phyloP scores from a whole-genome alignment of 2,329 filamentous ascomycete species.

The Coccinonectria pachysandricola region DNA sequence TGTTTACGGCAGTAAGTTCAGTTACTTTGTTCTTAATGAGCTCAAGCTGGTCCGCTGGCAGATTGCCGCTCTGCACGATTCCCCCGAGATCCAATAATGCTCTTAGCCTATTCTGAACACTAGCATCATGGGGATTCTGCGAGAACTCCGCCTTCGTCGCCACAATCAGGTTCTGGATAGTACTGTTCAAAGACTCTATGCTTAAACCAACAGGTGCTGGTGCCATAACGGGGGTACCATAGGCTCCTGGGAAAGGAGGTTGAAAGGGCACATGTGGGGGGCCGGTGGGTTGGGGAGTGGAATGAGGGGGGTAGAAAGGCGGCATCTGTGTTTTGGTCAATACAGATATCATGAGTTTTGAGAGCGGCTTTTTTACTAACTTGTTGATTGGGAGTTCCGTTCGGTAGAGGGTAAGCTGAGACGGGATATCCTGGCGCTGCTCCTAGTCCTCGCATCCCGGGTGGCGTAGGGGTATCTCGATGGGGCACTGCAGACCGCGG shows the following conservation, averaged over 20 bases:
- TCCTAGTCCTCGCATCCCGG: constrained; percentile 30
- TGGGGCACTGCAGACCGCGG: constrained; percentile 47
- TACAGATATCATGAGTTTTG: background rate
- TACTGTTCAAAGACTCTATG: constrained; percentile 67
- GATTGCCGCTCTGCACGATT: constrained; percentile 62
- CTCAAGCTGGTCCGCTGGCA: constrained; percentile 72
- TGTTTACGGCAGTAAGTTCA: constrained; percentile 56
- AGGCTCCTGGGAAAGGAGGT: constrained; percentile 29
- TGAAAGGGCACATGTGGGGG: constrained; percentile 31
- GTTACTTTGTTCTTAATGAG: constrained; percentile 79
- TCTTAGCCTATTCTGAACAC: constrained; percentile 69
- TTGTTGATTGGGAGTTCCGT: constrained; percentile 23
- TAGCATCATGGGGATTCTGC: constrained; percentile 63
- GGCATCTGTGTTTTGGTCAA: constrained; percentile 9
- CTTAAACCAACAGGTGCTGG: constrained; percentile 40
- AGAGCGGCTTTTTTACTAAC: constrained; percentile 9
- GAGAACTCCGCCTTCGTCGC: constrained; percentile 65
- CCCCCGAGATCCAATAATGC: constrained; percentile 74
- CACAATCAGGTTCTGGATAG: constrained; percentile 70
- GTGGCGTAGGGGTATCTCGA: constrained; percentile 66
- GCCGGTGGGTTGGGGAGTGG: constrained; percentile 28
- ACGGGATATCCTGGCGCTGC: constrained; percentile 15
- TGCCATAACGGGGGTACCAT: constrained; percentile 19
- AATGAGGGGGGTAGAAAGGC: constrained; percentile 26
- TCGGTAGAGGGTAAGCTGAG: constrained; percentile 19